phyloP scores from a whole-genome alignment of 306 rosid species.

The Neltuma alba region DNA sequence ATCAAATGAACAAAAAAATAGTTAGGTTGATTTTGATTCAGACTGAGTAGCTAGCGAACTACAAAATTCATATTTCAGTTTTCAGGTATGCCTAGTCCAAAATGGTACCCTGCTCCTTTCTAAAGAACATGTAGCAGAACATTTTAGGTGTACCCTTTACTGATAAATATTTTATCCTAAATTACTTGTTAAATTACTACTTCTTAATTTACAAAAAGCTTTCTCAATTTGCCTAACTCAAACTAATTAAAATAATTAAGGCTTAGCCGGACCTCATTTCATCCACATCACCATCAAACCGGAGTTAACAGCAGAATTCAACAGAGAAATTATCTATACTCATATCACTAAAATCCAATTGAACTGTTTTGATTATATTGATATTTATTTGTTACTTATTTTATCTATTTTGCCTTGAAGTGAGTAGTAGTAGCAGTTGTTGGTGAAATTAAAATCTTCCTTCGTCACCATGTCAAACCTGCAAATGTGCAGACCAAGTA shows the following conservation, averaged over 20 bases:
- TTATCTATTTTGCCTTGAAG: background rate
- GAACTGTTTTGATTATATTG: constrained; percentile 34
- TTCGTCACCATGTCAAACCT: constrained; percentile 39
- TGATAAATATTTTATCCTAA: background rate
- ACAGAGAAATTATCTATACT: constrained; percentile 39
- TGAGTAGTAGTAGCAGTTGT: background rate
- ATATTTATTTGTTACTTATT: constrained; percentile 3
- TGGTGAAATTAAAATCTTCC: constrained; percentile 33
- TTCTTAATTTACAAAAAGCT: background rate
- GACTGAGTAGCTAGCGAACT: background rate
- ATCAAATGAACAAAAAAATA: background rate
- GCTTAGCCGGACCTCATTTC: background rate
- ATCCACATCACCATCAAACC: background rate
- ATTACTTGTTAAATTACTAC: background rate
- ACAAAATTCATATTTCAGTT: background rate
- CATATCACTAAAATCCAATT: constrained; percentile 41
- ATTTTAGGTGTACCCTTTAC: too few species aligned
- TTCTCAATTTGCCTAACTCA: background rate
- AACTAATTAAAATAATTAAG: background rate
- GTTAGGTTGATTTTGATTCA: background rate
- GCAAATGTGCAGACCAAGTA: background rate
- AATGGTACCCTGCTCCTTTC: background rate
- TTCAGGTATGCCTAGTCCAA: background rate
- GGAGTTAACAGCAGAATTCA: constrained; percentile 32
- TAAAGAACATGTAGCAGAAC: background rate